Evolutionary conservation across 306 rosid species (phyloP).

Genomic region (Oemleria cerasiformis): DNA sequence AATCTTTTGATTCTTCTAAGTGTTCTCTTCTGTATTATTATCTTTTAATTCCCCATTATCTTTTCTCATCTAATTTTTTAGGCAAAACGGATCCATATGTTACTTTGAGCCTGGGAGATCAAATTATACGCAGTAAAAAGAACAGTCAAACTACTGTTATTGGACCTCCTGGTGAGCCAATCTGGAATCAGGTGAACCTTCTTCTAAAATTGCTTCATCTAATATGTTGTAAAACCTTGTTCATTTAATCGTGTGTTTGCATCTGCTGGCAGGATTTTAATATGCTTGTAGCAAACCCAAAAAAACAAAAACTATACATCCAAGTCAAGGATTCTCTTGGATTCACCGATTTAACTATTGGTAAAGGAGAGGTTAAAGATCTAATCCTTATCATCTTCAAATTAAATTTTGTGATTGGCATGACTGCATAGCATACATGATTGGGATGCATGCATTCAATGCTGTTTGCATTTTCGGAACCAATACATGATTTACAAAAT

Average conservation of each 20-base stretch:
- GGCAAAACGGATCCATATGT: slow-evolving; percentile 98
- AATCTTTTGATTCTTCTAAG: neutral
- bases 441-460: neutral
- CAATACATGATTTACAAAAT: neutral
- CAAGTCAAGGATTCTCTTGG: slow-evolving; percentile 94
- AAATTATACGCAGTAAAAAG: slow-evolving; percentile 86
- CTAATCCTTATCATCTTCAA: neutral
- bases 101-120: slow-evolving; percentile 75
- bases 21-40: neutral
- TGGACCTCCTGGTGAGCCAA: slow-evolving; percentile 98
- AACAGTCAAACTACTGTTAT: slow-evolving; percentile 95
- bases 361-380: slow-evolving; percentile 76
- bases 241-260: slow-evolving; percentile 21
- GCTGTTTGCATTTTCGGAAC: neutral
- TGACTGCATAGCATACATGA: neutral
- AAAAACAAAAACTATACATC: slow-evolving; percentile 65
- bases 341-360: slow-evolving; percentile 69
- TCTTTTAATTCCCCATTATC: neutral
- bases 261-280: slow-evolving; percentile 78
- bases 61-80: slow-evolving; percentile 28
- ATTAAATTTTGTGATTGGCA: neutral
- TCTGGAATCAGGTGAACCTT: slow-evolving; percentile 92
- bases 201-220: slow-evolving; percentile 15
- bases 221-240: slow-evolving; percentile 3
- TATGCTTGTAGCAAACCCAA: slow-evolving; percentile 88